Conservation (phyloP, 306 rosid genomes). For the Ochetophila trinervis region DNA sequence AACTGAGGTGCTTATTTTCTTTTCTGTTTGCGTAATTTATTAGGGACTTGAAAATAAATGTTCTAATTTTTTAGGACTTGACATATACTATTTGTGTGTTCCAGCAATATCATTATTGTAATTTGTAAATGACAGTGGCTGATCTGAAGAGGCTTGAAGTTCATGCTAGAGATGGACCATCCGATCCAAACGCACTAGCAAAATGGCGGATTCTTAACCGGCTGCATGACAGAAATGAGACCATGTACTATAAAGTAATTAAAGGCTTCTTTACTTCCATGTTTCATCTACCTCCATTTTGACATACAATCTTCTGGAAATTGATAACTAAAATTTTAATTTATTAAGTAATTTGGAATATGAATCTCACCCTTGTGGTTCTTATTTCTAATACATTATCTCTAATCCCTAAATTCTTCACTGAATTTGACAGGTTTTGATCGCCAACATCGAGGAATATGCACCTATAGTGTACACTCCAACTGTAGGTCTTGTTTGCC, state of each 20-base stretch:
- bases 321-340: neutral
- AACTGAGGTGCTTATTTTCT: too few relatives aligned
- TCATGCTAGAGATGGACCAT: constrained; percentile 98
- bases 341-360: neutral
- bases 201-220: constrained; percentile 98
- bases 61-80: neutral
- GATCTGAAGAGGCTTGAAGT: constrained; percentile 90
- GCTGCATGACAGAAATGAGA: constrained; percentile 95
- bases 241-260: constrained; percentile 90
- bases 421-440: constrained; percentile 70
- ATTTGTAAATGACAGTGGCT: constrained; percentile 54
- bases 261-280: constrained; percentile 11
- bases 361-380: neutral
- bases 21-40: too few relatives aligned
- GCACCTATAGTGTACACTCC: constrained; percentile 97
- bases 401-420: constrained; percentile 16
- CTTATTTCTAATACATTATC: neutral
- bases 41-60: too few relatives aligned
- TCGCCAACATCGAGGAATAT: constrained; percentile 87
- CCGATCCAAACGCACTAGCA: constrained; percentile 92
- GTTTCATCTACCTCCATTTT: neutral
- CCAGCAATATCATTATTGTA: constrained; percentile 1
- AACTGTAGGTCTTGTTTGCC: constrained; percentile 97
- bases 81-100: neutral
- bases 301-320: neutral